Conservation (phyloP, 2,329 filamentous ascomycete genomes). For the Aspergillus hiratsukae region DNA sequence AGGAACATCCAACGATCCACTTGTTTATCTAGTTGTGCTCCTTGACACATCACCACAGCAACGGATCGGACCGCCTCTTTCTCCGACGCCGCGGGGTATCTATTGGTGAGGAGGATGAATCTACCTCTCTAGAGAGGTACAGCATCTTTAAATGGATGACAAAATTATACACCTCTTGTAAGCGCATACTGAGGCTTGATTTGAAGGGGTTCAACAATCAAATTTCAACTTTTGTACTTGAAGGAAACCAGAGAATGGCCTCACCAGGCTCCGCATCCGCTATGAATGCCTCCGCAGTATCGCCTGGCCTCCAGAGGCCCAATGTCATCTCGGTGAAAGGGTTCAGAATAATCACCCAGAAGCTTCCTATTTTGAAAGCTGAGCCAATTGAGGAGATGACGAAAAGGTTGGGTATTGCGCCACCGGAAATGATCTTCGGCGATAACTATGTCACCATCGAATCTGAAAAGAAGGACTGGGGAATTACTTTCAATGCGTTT, state of each 20-base stretch:
- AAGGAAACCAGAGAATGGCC: not conserved
- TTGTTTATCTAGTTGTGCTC: conserved; percentile 14
- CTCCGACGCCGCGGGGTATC: conserved; percentile 29
- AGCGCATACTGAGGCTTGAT: not conserved
- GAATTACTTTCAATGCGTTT: conserved; percentile 74
- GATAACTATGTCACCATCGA: conserved; percentile 79
- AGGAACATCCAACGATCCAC: conserved; percentile 5
- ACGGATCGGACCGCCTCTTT: conserved; percentile 29
- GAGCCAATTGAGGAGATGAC: conserved; percentile 84
- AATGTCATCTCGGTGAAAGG: conserved; percentile 59
- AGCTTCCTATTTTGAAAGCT: conserved; percentile 91
- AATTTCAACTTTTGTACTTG: not conserved
- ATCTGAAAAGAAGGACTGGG: conserved; percentile 72
- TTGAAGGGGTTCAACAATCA: not conserved
- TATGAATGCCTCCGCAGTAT: conserved; percentile 54
- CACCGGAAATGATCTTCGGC: conserved; percentile 99
- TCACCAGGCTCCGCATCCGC: conserved; percentile 1
- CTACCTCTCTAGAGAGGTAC: too few relatives aligned
- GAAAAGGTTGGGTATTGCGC: conserved; percentile 71
- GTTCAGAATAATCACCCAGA: conserved; percentile 76
- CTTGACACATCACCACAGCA: conserved; percentile 21
- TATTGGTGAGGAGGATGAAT: not conserved
- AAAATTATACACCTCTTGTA: not conserved
- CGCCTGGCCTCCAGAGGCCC: conserved; percentile 42
- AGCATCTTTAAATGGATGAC: not conserved